Evolutionary conservation across 169 alveolate genomes (phyloP).

Genomic region (Plasmodium falciparum): DNA sequence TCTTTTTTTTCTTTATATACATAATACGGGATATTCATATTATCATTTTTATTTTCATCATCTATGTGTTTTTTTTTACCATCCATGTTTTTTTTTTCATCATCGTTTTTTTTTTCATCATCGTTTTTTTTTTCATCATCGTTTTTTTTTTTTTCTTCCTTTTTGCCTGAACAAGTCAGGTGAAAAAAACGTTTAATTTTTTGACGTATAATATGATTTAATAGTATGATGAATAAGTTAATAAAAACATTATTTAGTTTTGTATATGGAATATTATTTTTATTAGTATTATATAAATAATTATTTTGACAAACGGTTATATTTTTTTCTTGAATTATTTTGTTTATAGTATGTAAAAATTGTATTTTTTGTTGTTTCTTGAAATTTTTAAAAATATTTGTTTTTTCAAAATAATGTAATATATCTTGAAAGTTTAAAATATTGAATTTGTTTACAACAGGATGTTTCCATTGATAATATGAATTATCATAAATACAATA

Average conservation of each 20-base stretch:
- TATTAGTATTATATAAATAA: not conserved
- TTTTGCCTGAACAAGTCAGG: constrained; percentile 20
- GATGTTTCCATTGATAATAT: constrained; percentile 11
- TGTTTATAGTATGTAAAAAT: not conserved
- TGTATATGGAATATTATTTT: not conserved
- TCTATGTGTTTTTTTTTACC: no score
- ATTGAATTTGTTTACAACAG: no score
- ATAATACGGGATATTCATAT: no score
- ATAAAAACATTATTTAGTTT: constrained; percentile 32
- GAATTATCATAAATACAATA: constrained; percentile 34
- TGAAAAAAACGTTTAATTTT: constrained; percentile 20
- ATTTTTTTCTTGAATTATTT: constrained; percentile 1
- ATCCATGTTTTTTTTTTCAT: no score
- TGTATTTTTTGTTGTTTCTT: not conserved
- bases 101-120: no score
- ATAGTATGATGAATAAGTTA: constrained; percentile 7
- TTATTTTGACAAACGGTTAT: not conserved
- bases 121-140: not conserved
- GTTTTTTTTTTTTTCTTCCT: not conserved
- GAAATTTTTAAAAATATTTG: not conserved
- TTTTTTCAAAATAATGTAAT: constrained; percentile 16
- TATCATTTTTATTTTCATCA: no score
- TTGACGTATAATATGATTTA: constrained; percentile 23
- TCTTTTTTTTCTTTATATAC: no score
- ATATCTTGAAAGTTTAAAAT: constrained; percentile 13